Percentiles rank a stretch among this genome's conserved stretches.
phyloP scores from a whole-genome alignment of 2,329 filamentous ascomycete genomes.

The Cadophora gregata region DNA sequence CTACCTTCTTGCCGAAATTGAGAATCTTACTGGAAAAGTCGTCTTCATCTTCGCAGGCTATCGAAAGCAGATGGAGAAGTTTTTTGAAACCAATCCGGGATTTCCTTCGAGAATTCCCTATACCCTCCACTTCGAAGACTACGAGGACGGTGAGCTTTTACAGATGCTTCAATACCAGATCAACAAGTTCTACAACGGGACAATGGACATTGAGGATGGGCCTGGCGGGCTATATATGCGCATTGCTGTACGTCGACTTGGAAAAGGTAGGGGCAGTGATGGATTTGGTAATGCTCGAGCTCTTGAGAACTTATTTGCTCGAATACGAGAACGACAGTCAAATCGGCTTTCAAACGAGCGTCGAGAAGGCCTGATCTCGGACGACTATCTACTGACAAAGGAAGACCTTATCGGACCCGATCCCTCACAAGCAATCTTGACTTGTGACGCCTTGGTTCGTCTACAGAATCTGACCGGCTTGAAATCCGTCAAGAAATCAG shows the following conservation, averaged over 20 bases:
- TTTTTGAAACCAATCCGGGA: conserved; percentile 77
- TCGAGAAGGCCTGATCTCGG: conserved; percentile 46
- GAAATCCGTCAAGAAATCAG: conserved; percentile 63
- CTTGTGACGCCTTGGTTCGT: conserved; percentile 61
- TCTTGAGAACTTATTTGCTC: conserved; percentile 65
- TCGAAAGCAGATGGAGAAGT: conserved; percentile 74
- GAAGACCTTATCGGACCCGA: conserved; percentile 77
- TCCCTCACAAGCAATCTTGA: conserved; percentile 57
- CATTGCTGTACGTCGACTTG: conserved; percentile 66
- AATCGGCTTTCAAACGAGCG: conserved; percentile 58
- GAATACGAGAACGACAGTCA: conserved; percentile 64
- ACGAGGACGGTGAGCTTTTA: conserved; percentile 67
- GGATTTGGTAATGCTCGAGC: conserved; percentile 78
- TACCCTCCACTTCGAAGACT: conserved; percentile 71
- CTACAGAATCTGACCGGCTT: conserved; percentile 66
- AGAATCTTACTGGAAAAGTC: conserved; percentile 72
- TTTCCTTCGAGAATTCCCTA: conserved; percentile 72
- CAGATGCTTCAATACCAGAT: conserved; percentile 64
- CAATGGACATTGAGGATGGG: conserved; percentile 66
- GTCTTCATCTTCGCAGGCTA: conserved; percentile 79
- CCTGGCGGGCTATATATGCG: conserved; percentile 65
- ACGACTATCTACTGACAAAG: conserved; percentile 66
- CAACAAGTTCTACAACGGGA: conserved; percentile 55
- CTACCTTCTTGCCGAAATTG: conserved; percentile 73
- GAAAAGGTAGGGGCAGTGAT: conserved; percentile 63